These are phyloP conservation scores for Oryza glumipatula DNA, from an alignment of 176 grass and related monocot genomes.

Conservation along the genomic window DNA sequence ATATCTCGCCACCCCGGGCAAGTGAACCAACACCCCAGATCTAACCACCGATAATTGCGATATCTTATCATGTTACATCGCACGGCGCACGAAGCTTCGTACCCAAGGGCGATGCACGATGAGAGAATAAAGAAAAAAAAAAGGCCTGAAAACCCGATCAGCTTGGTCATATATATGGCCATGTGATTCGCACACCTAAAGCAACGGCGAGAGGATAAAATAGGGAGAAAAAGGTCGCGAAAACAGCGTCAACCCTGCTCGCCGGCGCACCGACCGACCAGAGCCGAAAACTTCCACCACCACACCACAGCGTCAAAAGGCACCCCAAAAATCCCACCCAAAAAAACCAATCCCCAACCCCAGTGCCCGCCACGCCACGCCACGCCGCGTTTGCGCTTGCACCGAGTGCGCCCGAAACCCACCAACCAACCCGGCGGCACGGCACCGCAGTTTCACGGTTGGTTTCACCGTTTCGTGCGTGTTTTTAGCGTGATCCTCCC, in stretches of 20 bases:
- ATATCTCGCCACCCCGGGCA: background rate
- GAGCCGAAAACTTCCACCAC: background rate
- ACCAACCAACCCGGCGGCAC: background rate
- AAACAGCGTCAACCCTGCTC: background rate
- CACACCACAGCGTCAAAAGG: background rate
- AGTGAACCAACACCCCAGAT: slow-evolving; percentile 27
- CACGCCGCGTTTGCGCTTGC: background rate
- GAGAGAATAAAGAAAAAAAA: too few species aligned
- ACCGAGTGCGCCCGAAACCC: background rate
- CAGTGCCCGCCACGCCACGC: background rate
- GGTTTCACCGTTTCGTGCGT: too few species aligned
- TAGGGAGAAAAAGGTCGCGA: background rate
- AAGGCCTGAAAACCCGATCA: too few species aligned
- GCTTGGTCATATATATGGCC: background rate
- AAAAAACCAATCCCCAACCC: too few species aligned
- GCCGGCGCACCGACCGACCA: slow-evolving; percentile 32
- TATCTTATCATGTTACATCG: slow-evolving; percentile 38
- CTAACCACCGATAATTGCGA: slow-evolving; percentile 30
- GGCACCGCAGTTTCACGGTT: too few species aligned
- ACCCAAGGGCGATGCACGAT: background rate
- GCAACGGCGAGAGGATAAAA: background rate
- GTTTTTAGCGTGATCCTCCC: too few species aligned
- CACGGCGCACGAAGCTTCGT: slow-evolving; percentile 20
- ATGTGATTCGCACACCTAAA: background rate
- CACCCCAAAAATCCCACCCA: background rate